Evolutionary conservation across 768 basidiomycete genomes (phyloP), one percentile per base, ranked within the genome.

Genomic region (Favolaschia claudopus): DNA sequence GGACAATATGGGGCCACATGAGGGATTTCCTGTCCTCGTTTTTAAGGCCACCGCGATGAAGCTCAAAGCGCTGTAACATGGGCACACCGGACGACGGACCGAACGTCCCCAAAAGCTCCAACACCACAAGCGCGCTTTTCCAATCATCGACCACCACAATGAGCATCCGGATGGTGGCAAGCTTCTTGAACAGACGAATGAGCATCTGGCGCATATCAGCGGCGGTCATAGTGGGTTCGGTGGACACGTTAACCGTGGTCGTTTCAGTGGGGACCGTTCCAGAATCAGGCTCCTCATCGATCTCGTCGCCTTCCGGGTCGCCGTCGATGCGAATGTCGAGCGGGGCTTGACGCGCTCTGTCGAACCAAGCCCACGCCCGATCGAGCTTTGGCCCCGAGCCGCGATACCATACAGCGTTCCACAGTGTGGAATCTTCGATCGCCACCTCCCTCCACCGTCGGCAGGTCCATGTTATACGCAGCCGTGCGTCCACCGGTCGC

Each of bases 401-500:
- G 45, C 78, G 77, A 68, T 90, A 88, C 82, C 82, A 87, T 54
- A 92, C 78, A 17, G 85, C 83, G 64, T 82, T 88, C 88, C 88
- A 89, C 28, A 89, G 59, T 17, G 81, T 84, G 1, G 77, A 65
- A 63, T 88, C 84, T 20, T 69, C 69, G 31, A 82, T 70, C 49
- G 81, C 80, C 17, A 82, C 68, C 29, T 70, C 70, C 49, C 88
- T 79, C 87, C 87, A 87, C 36, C 72, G 73, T 51, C 72, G 76
- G 66, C 87, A 91, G 19, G 85, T 81, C 79, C 82, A 85, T 9
- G 87, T 86, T 56, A 91, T 67, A 46, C 66, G 68, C 31, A 86
- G 67, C 45, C 88, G 85, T 54, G 60, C 67, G 9, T 60, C 52
- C 19, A 81, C 72, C 12, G 63, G 63, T 1, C 24, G 78, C 77